These are phyloP conservation scores for Solanum sejunctum DNA, from an alignment of 257 asterid species.

Conservation along the genomic window DNA sequence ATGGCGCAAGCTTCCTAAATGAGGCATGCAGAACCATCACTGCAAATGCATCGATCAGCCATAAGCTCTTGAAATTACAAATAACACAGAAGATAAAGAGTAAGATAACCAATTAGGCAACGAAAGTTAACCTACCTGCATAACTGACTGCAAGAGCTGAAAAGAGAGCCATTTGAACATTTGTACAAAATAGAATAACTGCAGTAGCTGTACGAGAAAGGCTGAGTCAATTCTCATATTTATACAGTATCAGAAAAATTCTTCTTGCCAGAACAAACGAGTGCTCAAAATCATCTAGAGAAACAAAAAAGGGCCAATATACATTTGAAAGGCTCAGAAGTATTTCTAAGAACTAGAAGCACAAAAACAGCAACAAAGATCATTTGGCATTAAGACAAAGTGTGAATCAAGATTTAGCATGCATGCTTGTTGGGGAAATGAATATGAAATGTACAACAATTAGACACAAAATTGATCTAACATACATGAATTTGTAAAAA, in stretches of 20 bases:
- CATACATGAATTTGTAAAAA: not conserved
- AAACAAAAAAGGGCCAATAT: not conserved
- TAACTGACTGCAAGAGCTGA: constrained; percentile 57
- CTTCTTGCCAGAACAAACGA: not conserved
- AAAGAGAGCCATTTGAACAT: constrained; percentile 59
- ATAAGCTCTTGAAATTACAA: not conserved
- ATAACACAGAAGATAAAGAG: not conserved
- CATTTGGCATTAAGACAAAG: not conserved
- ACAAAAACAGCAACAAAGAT: not conserved
- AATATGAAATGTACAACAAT: not conserved
- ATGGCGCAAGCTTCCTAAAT: constrained; percentile 63
- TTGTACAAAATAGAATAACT: constrained; percentile 44
- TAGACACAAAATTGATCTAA: not conserved
- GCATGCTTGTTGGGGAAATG: not conserved
- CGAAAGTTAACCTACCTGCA: constrained; percentile 37
- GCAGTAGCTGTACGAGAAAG: constrained; percentile 51
- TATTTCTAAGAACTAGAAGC: not conserved
- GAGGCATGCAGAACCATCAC: constrained; percentile 80
- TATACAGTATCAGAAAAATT: not conserved
- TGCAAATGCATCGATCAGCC: constrained; percentile 19
- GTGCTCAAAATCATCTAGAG: not conserved
- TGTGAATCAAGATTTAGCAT: not conserved
- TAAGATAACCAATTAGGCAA: not conserved
- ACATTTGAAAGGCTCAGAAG: not conserved
- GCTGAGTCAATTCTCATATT: constrained; percentile 2